Evolutionary conservation across 805 yeast genomes (phyloP).

Genomic region (Candida jianshihensis): DNA sequence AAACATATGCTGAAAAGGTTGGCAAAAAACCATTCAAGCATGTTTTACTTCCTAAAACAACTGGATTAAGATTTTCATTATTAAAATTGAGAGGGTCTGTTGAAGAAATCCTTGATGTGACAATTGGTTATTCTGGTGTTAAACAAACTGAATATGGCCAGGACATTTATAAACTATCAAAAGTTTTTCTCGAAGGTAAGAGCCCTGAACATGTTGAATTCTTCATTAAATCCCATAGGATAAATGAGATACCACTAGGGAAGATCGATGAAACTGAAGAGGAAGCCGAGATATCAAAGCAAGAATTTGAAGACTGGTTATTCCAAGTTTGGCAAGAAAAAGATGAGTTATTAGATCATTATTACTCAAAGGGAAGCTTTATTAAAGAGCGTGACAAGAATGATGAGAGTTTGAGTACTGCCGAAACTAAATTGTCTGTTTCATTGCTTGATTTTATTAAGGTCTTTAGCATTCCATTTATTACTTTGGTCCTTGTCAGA

Average conservation of each 20-base stretch:
- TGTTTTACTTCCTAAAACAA: slow-evolving; percentile 72
- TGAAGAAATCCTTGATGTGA: slow-evolving; percentile 67
- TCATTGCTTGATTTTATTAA: slow-evolving; percentile 22
- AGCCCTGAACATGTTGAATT: slow-evolving; percentile 65
- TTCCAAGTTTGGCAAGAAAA: slow-evolving; percentile 67
- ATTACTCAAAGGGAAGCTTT: slow-evolving; percentile 50
- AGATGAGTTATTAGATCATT: slow-evolving; percentile 62
- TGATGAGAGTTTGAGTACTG: slow-evolving; percentile 10
- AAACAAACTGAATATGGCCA: slow-evolving; percentile 64
- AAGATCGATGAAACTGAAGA: slow-evolving; percentile 39
- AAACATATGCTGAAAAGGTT: slow-evolving; percentile 47
- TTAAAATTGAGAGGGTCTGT: slow-evolving; percentile 46
- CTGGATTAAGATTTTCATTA: slow-evolving; percentile 70
- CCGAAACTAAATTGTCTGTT: slow-evolving; percentile 15
- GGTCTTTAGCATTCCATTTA: slow-evolving; percentile 27
- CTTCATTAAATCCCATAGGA: slow-evolving; percentile 50
- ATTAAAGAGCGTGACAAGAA: slow-evolving; percentile 15
- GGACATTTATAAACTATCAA: slow-evolving; percentile 57
- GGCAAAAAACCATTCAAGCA: slow-evolving; percentile 46
- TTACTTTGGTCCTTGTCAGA: slow-evolving; percentile 13
- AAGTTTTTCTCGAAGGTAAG: slow-evolving; percentile 59
- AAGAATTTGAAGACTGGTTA: slow-evolving; percentile 69
- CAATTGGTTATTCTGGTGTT: slow-evolving; percentile 78
- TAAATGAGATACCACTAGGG: slow-evolving; percentile 59
- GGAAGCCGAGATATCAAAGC: slow-evolving; percentile 32